These are phyloP conservation scores for Alliaria petiolata DNA, from an alignment of 345 rosid genomes.

Conservation along the genomic window DNA sequence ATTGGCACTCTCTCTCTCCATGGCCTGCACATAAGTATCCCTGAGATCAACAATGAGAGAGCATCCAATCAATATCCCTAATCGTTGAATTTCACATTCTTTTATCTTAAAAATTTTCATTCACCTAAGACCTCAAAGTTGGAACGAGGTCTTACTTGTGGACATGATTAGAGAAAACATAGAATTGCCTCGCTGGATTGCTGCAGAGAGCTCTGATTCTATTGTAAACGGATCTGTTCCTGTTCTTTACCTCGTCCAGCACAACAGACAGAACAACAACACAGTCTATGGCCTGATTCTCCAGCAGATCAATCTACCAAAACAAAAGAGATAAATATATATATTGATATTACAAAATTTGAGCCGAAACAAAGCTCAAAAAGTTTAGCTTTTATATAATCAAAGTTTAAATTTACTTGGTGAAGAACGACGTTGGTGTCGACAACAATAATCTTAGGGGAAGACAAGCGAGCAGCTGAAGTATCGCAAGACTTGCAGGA, in stretches of 20 bases:
- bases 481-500: slow-evolving; percentile 67
- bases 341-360: neutral
- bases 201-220: slow-evolving; percentile 78
- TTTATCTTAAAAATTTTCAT: neutral
- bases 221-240: slow-evolving; percentile 64
- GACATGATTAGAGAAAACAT: slow-evolving; percentile 87
- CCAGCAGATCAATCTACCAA: slow-evolving; percentile 87
- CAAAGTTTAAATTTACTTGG: slow-evolving; percentile 51
- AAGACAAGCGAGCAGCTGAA: slow-evolving; percentile 55
- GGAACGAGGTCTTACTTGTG: slow-evolving; percentile 56
- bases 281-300: slow-evolving; percentile 80
- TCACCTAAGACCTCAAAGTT: too few species aligned
- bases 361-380: neutral
- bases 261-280: slow-evolving; percentile 84
- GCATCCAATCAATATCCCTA: too few species aligned
- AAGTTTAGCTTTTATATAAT: neutral
- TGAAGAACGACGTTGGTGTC: slow-evolving; percentile 96
- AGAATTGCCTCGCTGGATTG: slow-evolving; percentile 60
- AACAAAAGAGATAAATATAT: neutral
- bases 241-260: slow-evolving; percentile 90
- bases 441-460: slow-evolving; percentile 59
- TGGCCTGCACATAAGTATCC: slow-evolving; percentile 78
- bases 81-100: neutral
- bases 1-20: slow-evolving; percentile 83
- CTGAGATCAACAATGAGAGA: too few species aligned